A percentile compares a stretch with the other conserved stretches of the same genome.
These are phyloP conservation scores for Metschnikowia continentalis DNA, from an alignment of 805 yeast genomes.

Conservation along the genomic window DNA sequence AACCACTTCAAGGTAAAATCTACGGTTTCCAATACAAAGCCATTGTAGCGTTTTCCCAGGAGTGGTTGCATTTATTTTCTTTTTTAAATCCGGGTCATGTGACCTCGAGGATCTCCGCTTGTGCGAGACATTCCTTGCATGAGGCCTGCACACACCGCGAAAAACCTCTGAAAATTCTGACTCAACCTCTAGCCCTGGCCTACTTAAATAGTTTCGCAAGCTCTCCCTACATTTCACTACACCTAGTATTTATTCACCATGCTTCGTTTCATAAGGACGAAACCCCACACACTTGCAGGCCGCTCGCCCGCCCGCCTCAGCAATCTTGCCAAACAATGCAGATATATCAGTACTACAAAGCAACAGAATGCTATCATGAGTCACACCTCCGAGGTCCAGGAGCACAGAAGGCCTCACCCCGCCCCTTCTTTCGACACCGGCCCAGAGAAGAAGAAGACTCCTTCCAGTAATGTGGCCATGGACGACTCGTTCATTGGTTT, in stretches of 20 bases:
- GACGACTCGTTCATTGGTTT: conserved; percentile 90
- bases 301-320: conserved; percentile 10
- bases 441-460: conserved; percentile 9
- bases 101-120: conserved; percentile 6
- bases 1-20: not conserved
- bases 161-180: conserved; percentile 13
- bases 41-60: no score
- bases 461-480: conserved; percentile 32
- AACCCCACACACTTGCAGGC: conserved; percentile 10
- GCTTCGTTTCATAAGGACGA: conserved; percentile 17
- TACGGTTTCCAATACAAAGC: no score
- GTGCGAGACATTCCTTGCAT: conserved; percentile 8
- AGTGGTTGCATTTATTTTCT: no score
- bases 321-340: conserved; percentile 16
- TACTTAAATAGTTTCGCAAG: not conserved
- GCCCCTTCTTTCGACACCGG: conserved; percentile 49
- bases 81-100: not conserved
- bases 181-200: conserved; percentile 4
- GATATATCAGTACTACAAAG: conserved; percentile 30
- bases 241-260: conserved; percentile 1
- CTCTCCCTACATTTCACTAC: not conserved
- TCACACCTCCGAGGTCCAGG: conserved; percentile 12
- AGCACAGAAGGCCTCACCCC: conserved; percentile 38
- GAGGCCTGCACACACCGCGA: conserved; percentile 5
- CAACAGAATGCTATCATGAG: conserved; percentile 28